These are phyloP conservation scores for Thermomyces lanuginosus DNA, from an alignment of 2,329 filamentous ascomycete genomes.

Conservation along the genomic window DNA sequence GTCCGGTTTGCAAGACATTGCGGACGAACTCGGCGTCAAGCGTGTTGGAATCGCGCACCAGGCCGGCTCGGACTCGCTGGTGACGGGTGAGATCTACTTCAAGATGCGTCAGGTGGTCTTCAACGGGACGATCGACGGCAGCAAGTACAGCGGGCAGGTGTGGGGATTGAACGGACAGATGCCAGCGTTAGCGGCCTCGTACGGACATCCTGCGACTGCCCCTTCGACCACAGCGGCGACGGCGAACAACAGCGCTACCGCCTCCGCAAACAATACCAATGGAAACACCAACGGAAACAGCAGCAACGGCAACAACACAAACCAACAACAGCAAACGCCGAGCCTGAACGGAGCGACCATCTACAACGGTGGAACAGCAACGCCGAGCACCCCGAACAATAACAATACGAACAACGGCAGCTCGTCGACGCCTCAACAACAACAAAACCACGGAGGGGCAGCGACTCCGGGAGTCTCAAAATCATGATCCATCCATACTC, in stretches of 20 bases:
- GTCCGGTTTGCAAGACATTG: conserved; percentile 81
- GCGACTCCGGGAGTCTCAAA: conserved; percentile 53
- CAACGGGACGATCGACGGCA: conserved; percentile 60
- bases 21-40: conserved; percentile 81
- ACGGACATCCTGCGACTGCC: no score
- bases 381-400: conserved; percentile 53
- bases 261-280: no score
- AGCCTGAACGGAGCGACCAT: conserved; percentile 39
- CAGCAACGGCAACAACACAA: conserved; percentile 4
- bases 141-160: conserved; percentile 70
- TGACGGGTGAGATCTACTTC: conserved; percentile 92
- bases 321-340: conserved; percentile 34
- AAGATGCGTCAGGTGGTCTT: conserved; percentile 80
- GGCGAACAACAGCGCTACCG: no score
- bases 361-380: conserved; percentile 31
- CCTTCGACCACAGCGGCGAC: no score
- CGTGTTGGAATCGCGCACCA: conserved; percentile 78
- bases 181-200: conserved; percentile 29
- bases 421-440: conserved; percentile 29
- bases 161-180: conserved; percentile 73
- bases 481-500: conserved; percentile 2
- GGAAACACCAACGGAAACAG: background rate
- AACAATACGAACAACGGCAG: conserved; percentile 34
- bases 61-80: conserved; percentile 79
- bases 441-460: conserved; percentile 45